phyloP scores from a whole-genome alignment of 768 basidiomycete genomes.

The Tylopilus vinaceipallidus region DNA sequence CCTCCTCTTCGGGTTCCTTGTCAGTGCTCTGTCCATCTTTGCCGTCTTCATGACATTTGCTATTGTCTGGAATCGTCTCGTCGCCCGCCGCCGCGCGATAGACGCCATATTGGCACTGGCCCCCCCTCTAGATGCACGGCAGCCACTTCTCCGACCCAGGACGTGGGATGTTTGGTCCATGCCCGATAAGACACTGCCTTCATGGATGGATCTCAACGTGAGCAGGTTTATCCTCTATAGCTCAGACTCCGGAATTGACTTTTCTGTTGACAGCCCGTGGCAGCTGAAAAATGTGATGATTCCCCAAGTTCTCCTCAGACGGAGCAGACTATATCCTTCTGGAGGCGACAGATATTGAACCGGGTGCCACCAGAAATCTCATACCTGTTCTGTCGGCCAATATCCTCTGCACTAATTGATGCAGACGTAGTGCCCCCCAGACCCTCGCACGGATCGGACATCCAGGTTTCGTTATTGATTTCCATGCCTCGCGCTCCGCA shows the following conservation, averaged over 20 bases:
- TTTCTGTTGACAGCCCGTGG: conserved; percentile 22
- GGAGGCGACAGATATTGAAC: conserved; percentile 19
- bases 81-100: conserved; percentile 27
- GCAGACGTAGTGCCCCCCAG: neutral
- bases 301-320: neutral
- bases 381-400: conserved; percentile 27
- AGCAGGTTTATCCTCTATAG: conserved; percentile 22
- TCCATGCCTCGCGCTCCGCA: conserved; percentile 25
- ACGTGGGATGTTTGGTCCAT: conserved; percentile 25
- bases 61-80: conserved; percentile 34
- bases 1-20: conserved; percentile 33
- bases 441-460: conserved; percentile 18
- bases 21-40: conserved; percentile 31
- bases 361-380: conserved; percentile 26
- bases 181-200: neutral
- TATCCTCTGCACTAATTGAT: conserved; percentile 3
- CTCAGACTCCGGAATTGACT: neutral
- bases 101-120: conserved; percentile 18
- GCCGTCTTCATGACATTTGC: conserved; percentile 31
- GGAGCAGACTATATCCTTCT: conserved; percentile 13
- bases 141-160: conserved; percentile 13
- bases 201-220: conserved; percentile 24
- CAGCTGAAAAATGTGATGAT: conserved; percentile 10
- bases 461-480: conserved; percentile 29
- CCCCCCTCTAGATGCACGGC: neutral